phyloP scores from a whole-genome alignment of 768 basidiomycete genomes.

The Suillus brevipes region DNA sequence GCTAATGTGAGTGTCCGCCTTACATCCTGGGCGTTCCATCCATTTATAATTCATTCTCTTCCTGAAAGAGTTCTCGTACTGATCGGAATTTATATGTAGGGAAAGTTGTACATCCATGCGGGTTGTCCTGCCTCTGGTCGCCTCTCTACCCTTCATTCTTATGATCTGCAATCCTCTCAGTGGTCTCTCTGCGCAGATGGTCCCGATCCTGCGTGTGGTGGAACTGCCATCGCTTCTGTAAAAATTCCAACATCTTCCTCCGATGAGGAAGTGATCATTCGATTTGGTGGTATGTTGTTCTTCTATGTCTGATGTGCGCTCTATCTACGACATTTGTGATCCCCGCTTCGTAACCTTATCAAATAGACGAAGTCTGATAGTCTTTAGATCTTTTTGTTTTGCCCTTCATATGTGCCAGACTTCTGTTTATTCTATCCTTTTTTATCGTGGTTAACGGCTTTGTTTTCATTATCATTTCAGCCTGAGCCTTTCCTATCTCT shows the following conservation, averaged over 20 bases:
- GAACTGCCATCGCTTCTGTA: slow-evolving; percentile 38
- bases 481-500: background rate
- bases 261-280: slow-evolving; percentile 30
- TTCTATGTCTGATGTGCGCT: slow-evolving; percentile 9
- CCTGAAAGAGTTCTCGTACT: background rate
- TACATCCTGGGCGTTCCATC: background rate
- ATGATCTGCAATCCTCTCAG: slow-evolving; percentile 26
- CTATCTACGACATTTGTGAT: slow-evolving; percentile 2
- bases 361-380: background rate
- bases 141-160: slow-evolving; percentile 35
- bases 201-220: slow-evolving; percentile 40
- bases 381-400: background rate
- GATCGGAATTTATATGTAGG: slow-evolving; percentile 18
- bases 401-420: background rate
- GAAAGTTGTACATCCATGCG: slow-evolving; percentile 39
- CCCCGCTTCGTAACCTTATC: background rate
- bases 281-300: slow-evolving; percentile 35
- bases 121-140: slow-evolving; percentile 41
- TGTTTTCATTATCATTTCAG: background rate
- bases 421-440: background rate
- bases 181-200: slow-evolving; percentile 38
- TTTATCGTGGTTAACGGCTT: background rate
- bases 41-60: background rate
- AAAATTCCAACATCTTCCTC: slow-evolving; percentile 12
- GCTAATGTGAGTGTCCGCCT: slow-evolving; percentile 25